Evolutionary conservation across 2,329 filamentous ascomycete genomes (phyloP).

Genomic region (Aspergillus flavus): DNA sequence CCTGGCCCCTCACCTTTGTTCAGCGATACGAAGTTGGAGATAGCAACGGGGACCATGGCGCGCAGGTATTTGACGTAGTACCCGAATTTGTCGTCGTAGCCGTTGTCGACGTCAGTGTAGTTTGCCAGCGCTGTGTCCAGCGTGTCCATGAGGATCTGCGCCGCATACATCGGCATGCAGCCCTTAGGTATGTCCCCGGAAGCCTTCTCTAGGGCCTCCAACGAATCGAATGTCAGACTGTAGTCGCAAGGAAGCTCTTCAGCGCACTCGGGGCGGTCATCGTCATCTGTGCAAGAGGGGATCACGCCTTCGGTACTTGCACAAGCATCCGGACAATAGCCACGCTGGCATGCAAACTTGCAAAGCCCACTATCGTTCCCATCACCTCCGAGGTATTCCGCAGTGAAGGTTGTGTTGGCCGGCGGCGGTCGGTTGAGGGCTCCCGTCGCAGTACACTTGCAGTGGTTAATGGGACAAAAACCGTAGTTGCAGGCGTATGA

Average conservation of each 20-base stretch:
- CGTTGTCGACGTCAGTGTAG: slow-evolving; percentile 13
- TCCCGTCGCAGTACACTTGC: neutral
- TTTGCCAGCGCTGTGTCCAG: slow-evolving; percentile 6
- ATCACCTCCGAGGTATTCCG: neutral
- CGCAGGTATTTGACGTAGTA: slow-evolving; percentile 13
- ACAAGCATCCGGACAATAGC: slow-evolving; percentile 2
- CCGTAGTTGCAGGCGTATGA: slow-evolving; percentile 3
- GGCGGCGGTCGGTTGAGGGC: neutral
- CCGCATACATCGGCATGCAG: slow-evolving; percentile 6
- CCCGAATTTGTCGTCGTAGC: slow-evolving; percentile 13
- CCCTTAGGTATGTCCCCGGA: neutral
- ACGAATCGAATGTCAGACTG: neutral
- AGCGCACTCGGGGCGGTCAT: neutral
- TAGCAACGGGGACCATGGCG: neutral
- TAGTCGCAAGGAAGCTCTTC: neutral
- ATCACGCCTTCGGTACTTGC: neutral
- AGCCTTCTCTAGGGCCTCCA: neutral
- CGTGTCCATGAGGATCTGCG: neutral
- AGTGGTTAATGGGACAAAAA: neutral
- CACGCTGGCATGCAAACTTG: slow-evolving; percentile 4
- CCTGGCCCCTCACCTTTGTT: neutral
- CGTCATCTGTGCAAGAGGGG: neutral
- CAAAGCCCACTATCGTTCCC: slow-evolving; percentile 2
- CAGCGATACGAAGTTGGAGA: neutral
- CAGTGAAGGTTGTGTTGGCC: neutral